Percentiles rank a stretch among this genome's conserved stretches.
phyloP scores from a whole-genome alignment of 2,329 filamentous ascomycete genomes.

The Botrytis deweyae region DNA sequence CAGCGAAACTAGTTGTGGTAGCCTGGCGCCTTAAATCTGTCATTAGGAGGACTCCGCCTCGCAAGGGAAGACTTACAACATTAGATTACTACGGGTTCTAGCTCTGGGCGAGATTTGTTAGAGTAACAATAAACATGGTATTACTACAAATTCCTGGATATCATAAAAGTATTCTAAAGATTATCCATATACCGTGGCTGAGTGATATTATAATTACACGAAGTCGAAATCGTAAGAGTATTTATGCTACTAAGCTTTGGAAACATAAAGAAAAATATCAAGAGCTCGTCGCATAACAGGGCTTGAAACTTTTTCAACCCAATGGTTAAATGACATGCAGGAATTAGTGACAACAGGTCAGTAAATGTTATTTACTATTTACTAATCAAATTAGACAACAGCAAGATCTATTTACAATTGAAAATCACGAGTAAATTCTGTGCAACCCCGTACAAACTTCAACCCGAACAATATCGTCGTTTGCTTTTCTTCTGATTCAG shows the following conservation, averaged over 20 bases:
- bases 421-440: too few relatives aligned
- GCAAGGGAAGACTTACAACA: not conserved
- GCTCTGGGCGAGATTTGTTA: not conserved
- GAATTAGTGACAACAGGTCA: too few relatives aligned
- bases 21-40: fast-evolving
- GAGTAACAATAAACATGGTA: not conserved
- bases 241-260: too few relatives aligned
- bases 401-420: too few relatives aligned
- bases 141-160: not conserved
- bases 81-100: not conserved
- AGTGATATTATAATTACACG: not conserved
- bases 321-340: too few relatives aligned
- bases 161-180: not conserved
- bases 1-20: not conserved
- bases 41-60: not conserved
- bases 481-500: not conserved
- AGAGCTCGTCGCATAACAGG: too few relatives aligned
- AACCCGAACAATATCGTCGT: too few relatives aligned
- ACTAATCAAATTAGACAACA: too few relatives aligned
- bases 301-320: too few relatives aligned
- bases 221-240: not conserved
- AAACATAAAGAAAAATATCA: too few relatives aligned
- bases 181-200: not conserved
- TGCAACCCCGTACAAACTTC: too few relatives aligned
- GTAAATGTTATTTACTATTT: too few relatives aligned